Conservation (phyloP, 1,284 basidiomycete genomes). For the Papiliotrema laurentii region DNA sequence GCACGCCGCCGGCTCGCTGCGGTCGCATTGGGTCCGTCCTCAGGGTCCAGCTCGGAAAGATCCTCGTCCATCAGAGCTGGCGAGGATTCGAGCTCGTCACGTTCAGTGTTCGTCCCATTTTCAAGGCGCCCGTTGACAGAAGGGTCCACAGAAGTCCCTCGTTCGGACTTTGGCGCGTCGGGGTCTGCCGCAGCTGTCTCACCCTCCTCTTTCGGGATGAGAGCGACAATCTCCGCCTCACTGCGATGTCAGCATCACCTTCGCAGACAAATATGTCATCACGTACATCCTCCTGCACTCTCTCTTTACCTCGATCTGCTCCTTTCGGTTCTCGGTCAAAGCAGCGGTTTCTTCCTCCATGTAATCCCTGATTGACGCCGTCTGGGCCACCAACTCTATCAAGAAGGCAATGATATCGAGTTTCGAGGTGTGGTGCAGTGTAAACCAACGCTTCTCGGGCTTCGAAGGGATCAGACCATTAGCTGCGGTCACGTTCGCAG, state of each 20-base stretch:
- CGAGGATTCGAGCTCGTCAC: slow-evolving; percentile 41
- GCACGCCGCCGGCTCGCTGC: slow-evolving; percentile 37
- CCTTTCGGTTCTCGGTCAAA: slow-evolving; percentile 87
- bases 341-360: slow-evolving; percentile 87
- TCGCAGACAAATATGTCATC: neutral
- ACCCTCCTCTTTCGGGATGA: slow-evolving; percentile 51
- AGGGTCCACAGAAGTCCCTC: slow-evolving; percentile 12
- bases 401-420: slow-evolving; percentile 81
- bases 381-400: slow-evolving; percentile 83
- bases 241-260: slow-evolving; percentile 12
- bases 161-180: slow-evolving; percentile 51
- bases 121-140: slow-evolving; percentile 29
- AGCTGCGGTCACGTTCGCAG: slow-evolving; percentile 41
- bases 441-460: slow-evolving; percentile 65
- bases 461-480: slow-evolving; percentile 39
- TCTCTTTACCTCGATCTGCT: slow-evolving; percentile 89
- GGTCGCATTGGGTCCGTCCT: slow-evolving; percentile 5
- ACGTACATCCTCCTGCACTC: slow-evolving; percentile 79
- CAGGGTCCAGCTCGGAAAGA: slow-evolving; percentile 9
- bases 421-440: slow-evolving; percentile 70
- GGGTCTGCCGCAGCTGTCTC: slow-evolving; percentile 51
- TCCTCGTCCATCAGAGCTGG: slow-evolving; percentile 17
- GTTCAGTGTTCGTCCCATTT: slow-evolving; percentile 23
- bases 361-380: slow-evolving; percentile 76
- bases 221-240: slow-evolving; percentile 44